A percentile compares a stretch with the other conserved stretches of the same genome.
Evolutionary conservation across 805 yeast species (phyloP).

Genomic region (Cyberlindnera suaveolens): DNA sequence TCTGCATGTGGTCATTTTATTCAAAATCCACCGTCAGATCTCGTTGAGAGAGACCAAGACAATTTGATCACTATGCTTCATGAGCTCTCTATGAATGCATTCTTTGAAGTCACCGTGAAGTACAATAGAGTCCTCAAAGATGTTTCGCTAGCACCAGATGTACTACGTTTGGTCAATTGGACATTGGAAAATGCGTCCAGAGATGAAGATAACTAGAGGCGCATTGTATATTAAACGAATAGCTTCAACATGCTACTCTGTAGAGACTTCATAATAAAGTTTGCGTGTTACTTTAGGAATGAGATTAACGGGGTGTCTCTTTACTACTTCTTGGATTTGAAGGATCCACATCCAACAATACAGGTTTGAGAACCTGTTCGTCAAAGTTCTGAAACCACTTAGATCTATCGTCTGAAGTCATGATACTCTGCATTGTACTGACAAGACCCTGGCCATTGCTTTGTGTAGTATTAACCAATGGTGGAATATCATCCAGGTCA

Average conservation of each 20-base stretch:
- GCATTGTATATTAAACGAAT: too few relatives aligned
- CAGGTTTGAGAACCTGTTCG: slow-evolving; percentile 90
- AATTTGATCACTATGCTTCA: slow-evolving; percentile 51
- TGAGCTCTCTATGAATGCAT: slow-evolving; percentile 58
- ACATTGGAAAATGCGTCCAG: slow-evolving; percentile 60
- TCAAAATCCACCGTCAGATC: slow-evolving; percentile 26
- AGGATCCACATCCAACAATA: slow-evolving; percentile 55
- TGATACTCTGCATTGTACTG: slow-evolving; percentile 21
- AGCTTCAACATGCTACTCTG: not conserved
- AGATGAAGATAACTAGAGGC: slow-evolving; percentile 22
- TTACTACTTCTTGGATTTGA: slow-evolving; percentile 11
- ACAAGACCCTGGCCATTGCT: slow-evolving; percentile 11
- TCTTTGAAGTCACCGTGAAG: slow-evolving; percentile 56
- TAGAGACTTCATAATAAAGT: too few relatives aligned
- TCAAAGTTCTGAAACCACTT: slow-evolving; percentile 93
- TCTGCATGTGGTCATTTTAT: slow-evolving; percentile 44
- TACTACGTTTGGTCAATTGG: slow-evolving; percentile 65
- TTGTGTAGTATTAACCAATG: slow-evolving; percentile 8
- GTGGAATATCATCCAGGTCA: slow-evolving; percentile 22
- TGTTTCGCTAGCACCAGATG: slow-evolving; percentile 54
- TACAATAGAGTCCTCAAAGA: slow-evolving; percentile 62
- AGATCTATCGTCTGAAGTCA: slow-evolving; percentile 64
- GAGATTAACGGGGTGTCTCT: slow-evolving; percentile 5
- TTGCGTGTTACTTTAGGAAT: too few relatives aligned
- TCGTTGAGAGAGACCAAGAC: slow-evolving; percentile 20